Conservation (phyloP, 2,329 filamentous ascomycete species). For the Rhynchosporium agropyri region DNA sequence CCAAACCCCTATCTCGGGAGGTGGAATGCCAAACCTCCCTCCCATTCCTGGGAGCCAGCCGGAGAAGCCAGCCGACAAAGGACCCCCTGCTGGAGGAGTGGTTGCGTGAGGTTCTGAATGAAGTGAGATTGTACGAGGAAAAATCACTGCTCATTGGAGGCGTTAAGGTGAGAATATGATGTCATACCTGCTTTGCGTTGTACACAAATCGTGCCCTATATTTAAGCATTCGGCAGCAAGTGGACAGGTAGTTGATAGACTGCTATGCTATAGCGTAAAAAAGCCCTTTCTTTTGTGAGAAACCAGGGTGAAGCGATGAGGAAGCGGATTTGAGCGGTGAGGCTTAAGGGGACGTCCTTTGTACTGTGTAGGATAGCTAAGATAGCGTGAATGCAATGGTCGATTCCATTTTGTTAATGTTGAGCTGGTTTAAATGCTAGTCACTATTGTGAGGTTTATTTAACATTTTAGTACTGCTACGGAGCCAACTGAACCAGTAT, state of each 20-base stretch:
- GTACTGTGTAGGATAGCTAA: slow-evolving; percentile 27
- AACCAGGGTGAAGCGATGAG: background rate
- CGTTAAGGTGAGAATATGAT: slow-evolving; percentile 18
- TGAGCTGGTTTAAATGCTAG: too few relatives aligned
- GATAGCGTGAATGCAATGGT: slow-evolving; percentile 20
- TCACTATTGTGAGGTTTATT: too few relatives aligned
- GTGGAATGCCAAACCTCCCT: slow-evolving; percentile 35
- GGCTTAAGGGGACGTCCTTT: slow-evolving; percentile 3
- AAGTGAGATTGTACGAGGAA: slow-evolving; percentile 3
- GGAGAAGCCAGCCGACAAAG: slow-evolving; percentile 29
- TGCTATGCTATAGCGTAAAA: slow-evolving; percentile 18
- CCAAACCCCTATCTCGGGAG: slow-evolving; percentile 17
- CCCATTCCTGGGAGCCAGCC: slow-evolving; percentile 34
- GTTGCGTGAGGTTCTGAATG: slow-evolving; percentile 28
- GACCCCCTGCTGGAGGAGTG: slow-evolving; percentile 35
- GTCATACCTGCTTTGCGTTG: slow-evolving; percentile 1
- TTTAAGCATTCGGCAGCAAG: slow-evolving; percentile 14
- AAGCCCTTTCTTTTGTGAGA: slow-evolving; percentile 24
- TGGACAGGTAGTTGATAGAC: slow-evolving; percentile 9
- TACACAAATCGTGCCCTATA: slow-evolving; percentile 16
- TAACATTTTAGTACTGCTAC: too few relatives aligned
- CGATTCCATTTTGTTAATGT: background rate
- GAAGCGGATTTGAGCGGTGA: background rate
- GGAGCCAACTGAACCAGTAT: too few relatives aligned
- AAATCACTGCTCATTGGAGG: slow-evolving; percentile 22